phyloP scores from a whole-genome alignment of 2,329 filamentous ascomycete species.

The Raffaelea albimanens region DNA sequence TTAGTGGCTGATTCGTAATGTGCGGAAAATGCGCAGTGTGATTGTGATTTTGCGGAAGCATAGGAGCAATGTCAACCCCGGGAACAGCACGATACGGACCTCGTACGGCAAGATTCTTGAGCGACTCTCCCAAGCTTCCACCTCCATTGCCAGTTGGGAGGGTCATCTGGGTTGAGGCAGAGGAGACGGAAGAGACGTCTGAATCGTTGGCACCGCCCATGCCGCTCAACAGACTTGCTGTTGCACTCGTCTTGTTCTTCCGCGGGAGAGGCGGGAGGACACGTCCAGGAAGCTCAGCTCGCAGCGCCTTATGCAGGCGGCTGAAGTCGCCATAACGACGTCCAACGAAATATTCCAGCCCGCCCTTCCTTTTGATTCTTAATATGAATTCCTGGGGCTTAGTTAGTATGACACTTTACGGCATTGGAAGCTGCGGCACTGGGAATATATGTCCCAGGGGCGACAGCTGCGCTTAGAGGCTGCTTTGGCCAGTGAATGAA shows the following conservation, averaged over 20 bases:
- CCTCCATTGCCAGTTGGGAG: constrained; percentile 15
- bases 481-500: too few relatives aligned
- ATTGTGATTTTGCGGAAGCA: too few relatives aligned
- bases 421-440: too few relatives aligned
- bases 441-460: too few relatives aligned
- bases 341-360: constrained; percentile 69
- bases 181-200: constrained; percentile 73
- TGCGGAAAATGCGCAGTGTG: too few relatives aligned
- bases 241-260: constrained; percentile 80
- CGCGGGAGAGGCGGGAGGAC: constrained; percentile 76
- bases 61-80: neutral
- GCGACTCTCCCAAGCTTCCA: constrained; percentile 19
- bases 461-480: too few relatives aligned
- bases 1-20: too few relatives aligned
- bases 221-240: constrained; percentile 43
- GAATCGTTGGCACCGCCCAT: constrained; percentile 56
- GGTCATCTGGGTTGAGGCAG: constrained; percentile 60
- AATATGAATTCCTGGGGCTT: constrained; percentile 72
- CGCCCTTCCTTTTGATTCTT: constrained; percentile 68
- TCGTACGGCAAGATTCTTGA: constrained; percentile 33
- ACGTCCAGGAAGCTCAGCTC: constrained; percentile 82
- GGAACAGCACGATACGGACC: constrained; percentile 17
- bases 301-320: constrained; percentile 67
- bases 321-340: constrained; percentile 84
- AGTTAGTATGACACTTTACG: too few relatives aligned